Evolutionary conservation across 2,329 filamentous ascomycete genomes (phyloP), one percentile per base, ranked within the genome.

Genomic region (Talaromyces atroroseus): DNA sequence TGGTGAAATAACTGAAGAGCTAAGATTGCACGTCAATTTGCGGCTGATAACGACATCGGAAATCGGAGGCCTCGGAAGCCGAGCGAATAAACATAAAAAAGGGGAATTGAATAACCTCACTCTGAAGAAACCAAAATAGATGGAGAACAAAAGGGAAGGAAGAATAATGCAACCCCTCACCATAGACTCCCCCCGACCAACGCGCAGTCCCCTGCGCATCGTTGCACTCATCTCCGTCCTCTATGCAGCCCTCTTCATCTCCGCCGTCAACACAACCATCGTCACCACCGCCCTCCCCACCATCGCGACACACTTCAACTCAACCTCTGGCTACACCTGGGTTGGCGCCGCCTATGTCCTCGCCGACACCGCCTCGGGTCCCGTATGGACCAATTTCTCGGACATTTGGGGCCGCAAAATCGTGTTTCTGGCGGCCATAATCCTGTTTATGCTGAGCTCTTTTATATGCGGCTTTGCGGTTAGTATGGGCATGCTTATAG

Each of bases 401-500:
- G 52, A 85, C 58, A 84, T 85, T 47, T 84, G 78, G 67, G 82
- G 82, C 4, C 74, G 82, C 40, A 85, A 85, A 60, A 77, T 79
- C 8, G 76, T 82, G 42, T 69, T 85, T 16, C 71, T 85, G 26
- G 63, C 76, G 10, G 80, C 80, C 2, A 81, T 82, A 54, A 67
- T 74, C 11, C 71, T 84, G 32, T 86, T 85, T 71, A 77, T 84
- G 58, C 66, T 80, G 16, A 81, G 81, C 16, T 81, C 78, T 4
- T 66, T 83, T 26, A 70, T 85, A 6, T 77, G 79, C 18, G 82
- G 75, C 2, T 62, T 82, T 8, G 70, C 79, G 14, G 73, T 73
- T 48, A 80, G 73, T 60, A 81, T 84, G 61, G 72, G 75, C 10
- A 82, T 84, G 78, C 69, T 85, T 40, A 82, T 85, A 56, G 76